Evolutionary conservation across 2,329 filamentous ascomycete species (phyloP).

Genomic region (Colletotrichum sp.): DNA sequence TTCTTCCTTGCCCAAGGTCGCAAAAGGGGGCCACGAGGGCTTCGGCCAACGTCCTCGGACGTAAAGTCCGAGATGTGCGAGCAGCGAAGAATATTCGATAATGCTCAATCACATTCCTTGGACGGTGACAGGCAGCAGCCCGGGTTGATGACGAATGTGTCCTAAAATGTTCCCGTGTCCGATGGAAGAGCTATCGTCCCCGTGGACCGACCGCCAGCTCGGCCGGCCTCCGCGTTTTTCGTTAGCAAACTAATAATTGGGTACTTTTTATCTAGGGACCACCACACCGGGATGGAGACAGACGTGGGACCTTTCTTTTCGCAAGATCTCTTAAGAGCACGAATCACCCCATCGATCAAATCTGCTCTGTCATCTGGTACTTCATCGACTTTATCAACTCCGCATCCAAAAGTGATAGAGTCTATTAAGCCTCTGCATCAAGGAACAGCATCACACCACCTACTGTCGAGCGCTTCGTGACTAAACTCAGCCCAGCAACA

Average conservation of each 20-base stretch:
- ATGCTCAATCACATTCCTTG: not conserved
- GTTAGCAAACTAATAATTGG: not conserved
- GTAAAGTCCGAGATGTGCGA: not conserved
- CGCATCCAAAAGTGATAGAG: not conserved
- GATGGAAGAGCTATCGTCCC: not conserved
- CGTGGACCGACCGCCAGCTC: not conserved
- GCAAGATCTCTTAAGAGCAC: not conserved
- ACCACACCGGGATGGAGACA: not conserved
- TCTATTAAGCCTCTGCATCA: not conserved
- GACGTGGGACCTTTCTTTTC: not conserved
- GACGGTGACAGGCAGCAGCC: not conserved
- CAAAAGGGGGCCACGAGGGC: not conserved
- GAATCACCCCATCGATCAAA: not conserved
- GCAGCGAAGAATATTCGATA: not conserved
- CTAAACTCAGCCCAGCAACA: not conserved
- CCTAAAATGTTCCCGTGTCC: not conserved
- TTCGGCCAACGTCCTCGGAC: not conserved
- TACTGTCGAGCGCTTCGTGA: not conserved
- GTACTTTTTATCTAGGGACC: not conserved
- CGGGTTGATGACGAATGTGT: not conserved
- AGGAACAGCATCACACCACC: not conserved
- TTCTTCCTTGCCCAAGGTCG: not conserved
- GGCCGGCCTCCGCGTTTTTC: not conserved
- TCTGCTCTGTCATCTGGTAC: not conserved
- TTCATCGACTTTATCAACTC: not conserved